A percentile compares a stretch with the other conserved stretches of the same genome.
phyloP scores from a whole-genome alignment of 1,284 basidiomycete species.

The Ceratobasidium sp. region DNA sequence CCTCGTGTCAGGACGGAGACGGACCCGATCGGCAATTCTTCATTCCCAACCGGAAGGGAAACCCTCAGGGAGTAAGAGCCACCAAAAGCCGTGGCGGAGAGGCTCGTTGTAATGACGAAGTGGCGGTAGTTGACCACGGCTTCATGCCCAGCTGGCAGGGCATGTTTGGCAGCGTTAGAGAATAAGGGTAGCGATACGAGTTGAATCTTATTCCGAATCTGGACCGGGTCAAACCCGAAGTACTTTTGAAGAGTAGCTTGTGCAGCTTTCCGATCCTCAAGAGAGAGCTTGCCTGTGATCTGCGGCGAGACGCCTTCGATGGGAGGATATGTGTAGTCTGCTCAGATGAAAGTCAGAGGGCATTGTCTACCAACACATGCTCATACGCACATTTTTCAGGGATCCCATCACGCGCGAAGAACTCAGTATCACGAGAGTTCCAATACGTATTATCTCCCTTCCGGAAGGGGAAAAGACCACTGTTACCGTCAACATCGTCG shows the following conservation, averaged over 20 bases:
- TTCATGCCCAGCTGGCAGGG: conserved; percentile 7
- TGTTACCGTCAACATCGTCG: conserved; percentile 19
- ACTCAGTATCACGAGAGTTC: conserved; percentile 40
- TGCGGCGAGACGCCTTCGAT: background rate
- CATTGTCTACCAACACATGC: no score
- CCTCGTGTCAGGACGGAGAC: conserved; percentile 27
- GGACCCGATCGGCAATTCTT: conserved; percentile 5
- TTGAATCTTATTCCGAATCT: background rate
- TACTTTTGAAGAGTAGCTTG: background rate
- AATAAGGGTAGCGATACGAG: background rate
- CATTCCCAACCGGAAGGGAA: background rate
- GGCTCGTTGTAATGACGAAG: conserved; percentile 16
- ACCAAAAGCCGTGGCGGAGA: background rate
- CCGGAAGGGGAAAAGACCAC: conserved; percentile 47
- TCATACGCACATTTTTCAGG: background rate
- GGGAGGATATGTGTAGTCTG: conserved; percentile 36
- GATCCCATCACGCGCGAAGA: background rate
- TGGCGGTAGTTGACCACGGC: conserved; percentile 22
- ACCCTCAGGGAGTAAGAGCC: conserved; percentile 42
- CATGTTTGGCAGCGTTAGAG: conserved; percentile 5
- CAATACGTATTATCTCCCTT: conserved; percentile 47
- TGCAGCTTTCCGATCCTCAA: background rate
- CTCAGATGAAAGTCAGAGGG: background rate
- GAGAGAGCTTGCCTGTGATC: background rate
- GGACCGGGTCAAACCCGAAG: background rate